Percentiles rank a stretch among this genome's conserved stretches.
These are phyloP conservation scores for Begonia masoniana DNA, from an alignment of 306 rosid genomes.

Conservation along the genomic window DNA sequence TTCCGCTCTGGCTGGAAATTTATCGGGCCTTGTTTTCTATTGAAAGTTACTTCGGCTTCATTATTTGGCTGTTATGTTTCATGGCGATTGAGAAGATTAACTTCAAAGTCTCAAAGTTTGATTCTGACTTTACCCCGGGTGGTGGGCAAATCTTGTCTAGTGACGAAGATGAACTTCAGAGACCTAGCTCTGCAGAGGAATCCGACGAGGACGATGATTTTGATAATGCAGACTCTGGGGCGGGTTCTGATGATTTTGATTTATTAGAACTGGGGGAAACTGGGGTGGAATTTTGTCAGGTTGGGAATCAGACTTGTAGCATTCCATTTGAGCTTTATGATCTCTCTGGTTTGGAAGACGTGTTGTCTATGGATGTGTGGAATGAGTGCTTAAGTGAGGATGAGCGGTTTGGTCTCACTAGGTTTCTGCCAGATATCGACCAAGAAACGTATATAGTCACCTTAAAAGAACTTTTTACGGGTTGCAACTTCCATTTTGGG, in stretches of 20 bases:
- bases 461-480: conserved; percentile 63
- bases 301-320: conserved; percentile 87
- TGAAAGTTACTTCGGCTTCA: conserved; percentile 7
- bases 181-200: conserved; percentile 51
- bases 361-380: conserved; percentile 86
- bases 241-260: conserved; percentile 98
- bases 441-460: conserved; percentile 66
- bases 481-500: conserved; percentile 78
- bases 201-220: conserved; percentile 89
- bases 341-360: conserved; percentile 66
- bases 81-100: conserved; percentile 98
- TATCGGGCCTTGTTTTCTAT: neutral
- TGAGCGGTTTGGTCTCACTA: conserved; percentile 72
- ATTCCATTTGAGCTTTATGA: conserved; percentile 92
- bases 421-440: conserved; percentile 86
- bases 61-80: conserved; percentile 29
- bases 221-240: conserved; percentile 96
- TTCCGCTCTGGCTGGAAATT: neutral
- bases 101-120: conserved; percentile 80
- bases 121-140: conserved; percentile 63
- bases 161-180: conserved; percentile 78
- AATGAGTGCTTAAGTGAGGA: conserved; percentile 79
- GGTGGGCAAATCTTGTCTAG: conserved; percentile 83
- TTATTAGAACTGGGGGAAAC: conserved; percentile 92
- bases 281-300: conserved; percentile 87